Percentiles rank a stretch among this genome's conserved stretches.
Conservation (phyloP, 2,329 filamentous ascomycete species). For the Nectriaceae sp. region DNA sequence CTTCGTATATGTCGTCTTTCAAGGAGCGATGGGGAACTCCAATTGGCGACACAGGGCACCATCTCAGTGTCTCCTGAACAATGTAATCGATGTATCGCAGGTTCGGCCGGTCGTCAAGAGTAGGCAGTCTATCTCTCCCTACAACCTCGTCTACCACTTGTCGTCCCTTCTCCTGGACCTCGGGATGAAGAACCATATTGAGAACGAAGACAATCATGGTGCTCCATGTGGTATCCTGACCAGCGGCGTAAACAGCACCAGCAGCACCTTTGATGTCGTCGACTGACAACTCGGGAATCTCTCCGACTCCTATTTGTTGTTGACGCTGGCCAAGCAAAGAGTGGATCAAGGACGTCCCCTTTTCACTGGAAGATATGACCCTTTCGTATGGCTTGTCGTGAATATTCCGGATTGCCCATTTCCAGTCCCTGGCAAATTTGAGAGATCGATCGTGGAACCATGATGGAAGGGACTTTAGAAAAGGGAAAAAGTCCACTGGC, state of each 20-base stretch:
- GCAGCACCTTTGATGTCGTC: slow-evolving; percentile 52
- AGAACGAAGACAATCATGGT: slow-evolving; percentile 47
- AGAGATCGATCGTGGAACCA: slow-evolving; percentile 35
- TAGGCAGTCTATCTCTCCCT: slow-evolving; percentile 46
- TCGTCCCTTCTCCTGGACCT: slow-evolving; percentile 48
- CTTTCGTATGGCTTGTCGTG: slow-evolving; percentile 46
- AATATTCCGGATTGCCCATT: slow-evolving; percentile 38
- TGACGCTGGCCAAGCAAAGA: slow-evolving; percentile 28
- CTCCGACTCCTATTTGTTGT: slow-evolving; percentile 26
- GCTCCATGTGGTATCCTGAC: slow-evolving; percentile 47
- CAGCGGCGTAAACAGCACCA: slow-evolving; percentile 49
- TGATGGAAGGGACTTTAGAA: slow-evolving; percentile 41
- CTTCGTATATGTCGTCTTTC: slow-evolving; percentile 58
- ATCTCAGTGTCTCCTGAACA: slow-evolving; percentile 49
- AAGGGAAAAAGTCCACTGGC: slow-evolving; percentile 50
- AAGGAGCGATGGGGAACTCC: slow-evolving; percentile 57
- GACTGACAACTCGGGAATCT: slow-evolving; percentile 35
- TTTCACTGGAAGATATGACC: slow-evolving; percentile 31
- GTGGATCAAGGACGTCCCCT: slow-evolving; percentile 31
- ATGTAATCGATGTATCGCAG: slow-evolving; percentile 48
- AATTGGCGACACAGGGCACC: slow-evolving; percentile 47
- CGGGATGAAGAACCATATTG: slow-evolving; percentile 43
- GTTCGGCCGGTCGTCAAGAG: slow-evolving; percentile 43
- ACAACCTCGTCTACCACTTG: slow-evolving; percentile 49
- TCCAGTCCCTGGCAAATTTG: slow-evolving; percentile 29